Evolutionary conservation across 768 basidiomycete genomes (phyloP), one percentile per base, ranked within the genome.

Genomic region (Mrakia gelida): DNA sequence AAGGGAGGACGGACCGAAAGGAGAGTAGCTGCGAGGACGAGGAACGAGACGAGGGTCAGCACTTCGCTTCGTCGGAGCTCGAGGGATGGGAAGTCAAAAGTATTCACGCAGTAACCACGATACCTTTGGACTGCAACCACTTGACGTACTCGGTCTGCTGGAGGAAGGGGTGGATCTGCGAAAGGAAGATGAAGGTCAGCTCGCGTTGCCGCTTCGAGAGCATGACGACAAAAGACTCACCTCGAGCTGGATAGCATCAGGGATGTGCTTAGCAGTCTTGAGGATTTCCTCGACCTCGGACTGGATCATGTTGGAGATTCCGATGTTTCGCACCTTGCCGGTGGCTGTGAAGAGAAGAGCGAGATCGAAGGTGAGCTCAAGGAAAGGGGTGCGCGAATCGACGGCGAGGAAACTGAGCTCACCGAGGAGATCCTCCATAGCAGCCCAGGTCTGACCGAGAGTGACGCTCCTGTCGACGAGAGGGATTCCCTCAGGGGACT

Each of bases 201-300:
- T 30, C 41, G 23, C 18, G 41, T 34, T 21, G 8, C 38, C 38
- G 38, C 32, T 26, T 34, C 21, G 28, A 16, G 62, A 30, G 15
- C 30, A 38, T 38, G 34, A 30, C 21, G 23, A 49, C 18, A n/a
- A 68, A 34, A 45, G 61, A 9, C 68, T 21, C 28, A 71, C 75
- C 75, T 76, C 75, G 38, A 76, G 32, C 68, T 76, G 75, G n/a
- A 76, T 76, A 7, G 61, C 54, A 59, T 76, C 75, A 23, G 75
- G 75, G 65, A 70, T 54, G 71, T 76, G 75, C 75, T 76, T 76
- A 34, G 75, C 75, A 16, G 71, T 72, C 75, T 72, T 76, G 56
- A 76, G 71, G 38, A 76, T 71, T 56, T 76, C 41, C 75, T 76
- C 75, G 28, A 72, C 71, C 68, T 76, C 75, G 21, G n/a, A n/a